Base-by-base conservation (phyloP, 495 filamentous ascomycete species). In the Penicillium goetzii region DNA sequence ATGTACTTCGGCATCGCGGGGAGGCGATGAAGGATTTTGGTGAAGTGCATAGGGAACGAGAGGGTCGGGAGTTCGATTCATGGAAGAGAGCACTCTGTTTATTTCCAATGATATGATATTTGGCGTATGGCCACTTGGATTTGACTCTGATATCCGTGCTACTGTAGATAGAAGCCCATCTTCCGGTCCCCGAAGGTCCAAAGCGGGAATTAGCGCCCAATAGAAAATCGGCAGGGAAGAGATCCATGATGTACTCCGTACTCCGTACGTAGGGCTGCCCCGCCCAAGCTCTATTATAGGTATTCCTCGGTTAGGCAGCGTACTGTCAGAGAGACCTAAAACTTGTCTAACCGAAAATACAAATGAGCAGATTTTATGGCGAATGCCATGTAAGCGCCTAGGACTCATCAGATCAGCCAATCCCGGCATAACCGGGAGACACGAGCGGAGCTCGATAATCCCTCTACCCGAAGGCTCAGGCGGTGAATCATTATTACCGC, bases 401-500 rank as follows among this genome's bases (percentile, higher is more conserved):
- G 28, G 1, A 26, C 11, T 50, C 1, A 28, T 28, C 25, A 17
- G 47, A 51, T 51, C 47, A 51, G 28, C 56, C 11, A 26, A 58
- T 17, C 55, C 56, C 11, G 56, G 56, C 15, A 15, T 14, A 19
- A 21, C 28, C 33, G 34, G 23, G 17, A 40, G 55, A 43, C 21
- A 57, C 17, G 57, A 53, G 59, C 51, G 49, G 58, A 36, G 33
- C 40, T 2, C 3, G 7, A 53, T 50, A 59, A 67, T 59, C 23
- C 59, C 55, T 41, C 61, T 36, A 45, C 62, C 63, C 61, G 56
- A 62, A 43, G 26, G 50, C 58, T 65, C 63, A 65, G 69, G 69
- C 69, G 69, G 69, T 72, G 69, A 69, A 62, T 58, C 38, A 7
- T 50, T 56, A 11, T n/a, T 32, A 25, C 67, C 64, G 67, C 66